Percentiles rank a stretch among this genome's conserved stretches.
Evolutionary conservation across 1,139 yeast genomes (phyloP).

Genomic region (Zhuliangozyma blackwelliae): DNA sequence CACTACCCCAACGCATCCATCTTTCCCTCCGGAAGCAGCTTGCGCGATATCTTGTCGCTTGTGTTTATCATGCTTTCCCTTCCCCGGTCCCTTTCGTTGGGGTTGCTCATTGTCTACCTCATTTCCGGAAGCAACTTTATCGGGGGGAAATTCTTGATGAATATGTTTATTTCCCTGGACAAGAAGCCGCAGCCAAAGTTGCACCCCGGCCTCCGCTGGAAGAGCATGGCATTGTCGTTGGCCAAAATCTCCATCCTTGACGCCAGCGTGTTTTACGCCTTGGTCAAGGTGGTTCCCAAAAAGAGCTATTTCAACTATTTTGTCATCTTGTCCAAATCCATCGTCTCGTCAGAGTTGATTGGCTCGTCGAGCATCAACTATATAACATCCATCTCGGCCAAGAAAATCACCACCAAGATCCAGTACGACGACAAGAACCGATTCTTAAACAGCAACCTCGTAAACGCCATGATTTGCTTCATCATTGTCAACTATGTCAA

Average conservation of each 20-base stretch:
- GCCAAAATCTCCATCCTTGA: constrained; percentile 21
- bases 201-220: no score
- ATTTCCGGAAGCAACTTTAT: constrained; percentile 39
- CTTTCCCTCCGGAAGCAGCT: constrained; percentile 19
- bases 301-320: constrained; percentile 32
- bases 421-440: constrained; percentile 16
- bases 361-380: constrained; percentile 28
- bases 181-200: no score
- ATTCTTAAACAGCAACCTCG: constrained; percentile 16
- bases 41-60: constrained; percentile 43
- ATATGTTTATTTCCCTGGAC: constrained; percentile 11
- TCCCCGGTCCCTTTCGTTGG: constrained; percentile 39
- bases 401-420: constrained; percentile 14
- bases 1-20: constrained; percentile 4
- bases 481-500: constrained; percentile 26
- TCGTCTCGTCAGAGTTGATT: constrained; percentile 47
- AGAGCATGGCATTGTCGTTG: constrained; percentile 3
- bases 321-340: constrained; percentile 44
- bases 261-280: constrained; percentile 23
- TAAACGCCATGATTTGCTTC: constrained; percentile 28
- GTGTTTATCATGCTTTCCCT: constrained; percentile 36
- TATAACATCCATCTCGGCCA: constrained; percentile 12
- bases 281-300: constrained; percentile 29
- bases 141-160: constrained; percentile 39
- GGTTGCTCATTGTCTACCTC: constrained; percentile 34